Percentiles rank a stretch among this genome's conserved stretches.
Conservation (phyloP, 495 filamentous ascomycete genomes). For the Talaromyces ruber region DNA sequence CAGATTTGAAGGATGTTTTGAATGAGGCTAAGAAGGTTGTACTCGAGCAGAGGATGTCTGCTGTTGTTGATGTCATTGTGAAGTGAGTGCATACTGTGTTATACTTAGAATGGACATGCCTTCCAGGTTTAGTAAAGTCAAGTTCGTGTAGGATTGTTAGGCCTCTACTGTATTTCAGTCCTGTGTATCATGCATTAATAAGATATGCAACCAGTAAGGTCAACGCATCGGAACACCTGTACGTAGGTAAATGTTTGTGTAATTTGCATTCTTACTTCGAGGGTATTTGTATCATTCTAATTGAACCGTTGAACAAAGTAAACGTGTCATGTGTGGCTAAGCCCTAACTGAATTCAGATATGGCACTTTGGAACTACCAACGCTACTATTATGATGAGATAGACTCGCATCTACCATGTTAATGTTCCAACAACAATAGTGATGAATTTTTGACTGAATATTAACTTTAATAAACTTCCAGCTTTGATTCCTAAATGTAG, state of each 20-base stretch:
- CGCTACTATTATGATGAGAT: too few relatives aligned
- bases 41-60: conserved; percentile 2
- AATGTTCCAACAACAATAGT: too few relatives aligned
- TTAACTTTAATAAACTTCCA: background rate
- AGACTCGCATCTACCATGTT: too few relatives aligned
- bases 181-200: background rate
- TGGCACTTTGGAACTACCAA: background rate
- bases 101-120: background rate
- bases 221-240: background rate
- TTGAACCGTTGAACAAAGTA: too few relatives aligned
- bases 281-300: too few relatives aligned
- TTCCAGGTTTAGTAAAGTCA: background rate
- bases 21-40: conserved; percentile 1
- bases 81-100: background rate
- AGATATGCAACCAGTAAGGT: background rate
- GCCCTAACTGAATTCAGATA: background rate
- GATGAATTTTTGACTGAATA: too few relatives aligned
- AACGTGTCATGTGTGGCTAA: background rate
- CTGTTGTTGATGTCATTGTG: conserved; percentile 6
- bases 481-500: background rate
- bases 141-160: background rate
- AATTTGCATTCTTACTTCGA: too few relatives aligned
- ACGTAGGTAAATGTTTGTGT: too few relatives aligned
- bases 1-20: conserved; percentile 1
- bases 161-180: background rate